Evolutionary conservation across 2,329 filamentous ascomycete species (phyloP), one percentile per base, ranked within the genome.

Genomic region (Pyrenochaeta sp.): DNA sequence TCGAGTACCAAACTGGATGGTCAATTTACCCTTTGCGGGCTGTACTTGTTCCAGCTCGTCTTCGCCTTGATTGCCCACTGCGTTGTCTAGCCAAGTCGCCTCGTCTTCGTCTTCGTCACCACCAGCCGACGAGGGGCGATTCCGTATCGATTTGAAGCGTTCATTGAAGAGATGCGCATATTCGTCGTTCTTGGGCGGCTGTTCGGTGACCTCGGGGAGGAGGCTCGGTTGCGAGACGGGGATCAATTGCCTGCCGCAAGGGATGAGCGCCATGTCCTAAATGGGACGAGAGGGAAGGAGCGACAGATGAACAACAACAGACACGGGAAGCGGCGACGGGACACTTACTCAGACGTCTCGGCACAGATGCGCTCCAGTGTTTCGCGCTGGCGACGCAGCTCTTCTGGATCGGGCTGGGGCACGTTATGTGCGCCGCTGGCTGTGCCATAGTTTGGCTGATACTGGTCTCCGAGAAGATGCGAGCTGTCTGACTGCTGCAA

Each of bases 341-440:
- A 45, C 43, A 72, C 78, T 55, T 67, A 83, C 82, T 83, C 80
- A 25, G 80, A 78, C 12, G 82, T 82, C 62, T 81, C 78, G 44
- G 80, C 79, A 50, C 81, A 83, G 58, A 84, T 81, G 36, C 79
- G 77, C 66, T 83, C 81, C 56, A 83, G 67, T 30, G 78, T 79
- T 64, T 83, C 81, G 40, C 81, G 74, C 67, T 82, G 79, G 62
- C 80, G 77, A 57, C 78, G 73, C 52, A 83, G 73, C 70, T 83
- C 81, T 65, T 83, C 81, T 52, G 81, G 80, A 65, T 83, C 81
- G 34, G 78, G 79, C 67, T 80, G 79, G 56, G 76, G 72, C 42
- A 72, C 69, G 57, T 72, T 72, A 55, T 75, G 76, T 25, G 71
- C 61, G 58, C 70, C 74, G 56, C 64, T 71, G 57, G 77, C 69